Conservation (phyloP, 176 grass and related monocot species). For the Carex myosuroides region DNA sequence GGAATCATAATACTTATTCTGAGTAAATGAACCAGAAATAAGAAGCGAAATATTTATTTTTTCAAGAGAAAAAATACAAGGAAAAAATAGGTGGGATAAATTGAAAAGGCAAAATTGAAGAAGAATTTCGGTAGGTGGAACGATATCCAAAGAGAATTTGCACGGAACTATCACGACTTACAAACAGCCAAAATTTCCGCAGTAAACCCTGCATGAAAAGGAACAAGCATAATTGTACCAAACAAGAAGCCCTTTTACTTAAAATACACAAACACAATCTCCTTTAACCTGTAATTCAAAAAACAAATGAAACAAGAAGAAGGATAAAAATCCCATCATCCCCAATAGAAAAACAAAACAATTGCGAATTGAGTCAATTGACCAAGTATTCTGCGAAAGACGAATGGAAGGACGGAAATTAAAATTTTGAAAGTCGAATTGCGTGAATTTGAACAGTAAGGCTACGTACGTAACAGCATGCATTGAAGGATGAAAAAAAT, state of each 20-base stretch:
- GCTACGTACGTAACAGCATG: not conserved
- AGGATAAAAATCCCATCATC: not conserved
- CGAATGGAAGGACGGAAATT: too few relatives aligned
- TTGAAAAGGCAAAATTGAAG: not conserved
- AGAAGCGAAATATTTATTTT: not conserved
- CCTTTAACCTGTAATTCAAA: not conserved
- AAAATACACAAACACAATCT: constrained; percentile 16
- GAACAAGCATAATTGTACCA: not conserved
- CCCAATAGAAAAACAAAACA: not conserved
- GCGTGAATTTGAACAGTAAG: not conserved
- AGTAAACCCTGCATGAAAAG: constrained; percentile 15
- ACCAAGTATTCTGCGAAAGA: not conserved
- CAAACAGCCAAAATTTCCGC: constrained; percentile 12
- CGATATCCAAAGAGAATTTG: not conserved
- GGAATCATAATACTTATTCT: not conserved
- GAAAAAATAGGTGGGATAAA: not conserved
- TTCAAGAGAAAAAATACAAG: not conserved
- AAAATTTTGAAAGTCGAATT: not conserved
- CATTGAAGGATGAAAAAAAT: not conserved
- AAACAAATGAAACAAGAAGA: not conserved
- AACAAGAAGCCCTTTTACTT: constrained; percentile 3
- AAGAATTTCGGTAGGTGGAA: not conserved
- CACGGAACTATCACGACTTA: not conserved
- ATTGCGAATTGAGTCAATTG: not conserved
- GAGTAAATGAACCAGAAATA: not conserved